Base-by-base conservation (phyloP, 1,284 basidiomycete species). In the Austropuccinia psidii region DNA sequence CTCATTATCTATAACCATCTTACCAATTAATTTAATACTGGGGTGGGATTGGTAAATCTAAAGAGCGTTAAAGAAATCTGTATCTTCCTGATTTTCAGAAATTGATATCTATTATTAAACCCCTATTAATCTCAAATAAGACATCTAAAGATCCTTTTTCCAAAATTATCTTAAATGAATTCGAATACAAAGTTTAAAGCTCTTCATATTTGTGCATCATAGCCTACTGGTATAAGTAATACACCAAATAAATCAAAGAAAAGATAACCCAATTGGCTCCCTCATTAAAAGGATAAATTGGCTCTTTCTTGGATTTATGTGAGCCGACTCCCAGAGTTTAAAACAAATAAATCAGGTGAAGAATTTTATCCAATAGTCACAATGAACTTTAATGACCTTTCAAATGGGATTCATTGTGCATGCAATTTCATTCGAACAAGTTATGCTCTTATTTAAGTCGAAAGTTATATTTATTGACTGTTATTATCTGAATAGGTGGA, bases 301-400 rank as follows among this genome's bases (percentile, higher is more conserved):
- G 50, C 49, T 35, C 37, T 54, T 27, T 52, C 65, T n/a, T 67
- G 65, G 50, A 31, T 67, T 29, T 17, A 41, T 39, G 27, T 67
- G 31, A 67, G 65, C 29, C 27, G 55, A 29, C 50, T 39, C 33
- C 49, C 65, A 5, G 33, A 52, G 21, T 39, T 19, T 50, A 50
- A 33, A 24, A 29, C 65, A n/a, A 54, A 67, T 54, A 47, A 67
- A 54, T 54, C 2, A 21, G 65, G n/a, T 19, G 35, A 55, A 24
- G 41, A 15, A 33, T 67, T 54, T 21, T 67, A 54, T n/a, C 35
- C 37, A n/a, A 33, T 39, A 41, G 19, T 67, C 21, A 37, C 8
- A 24, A n/a, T 9, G 13, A 21, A 58, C 19, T 58, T 58, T 37
- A 58, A 58, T 21, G 17, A 15, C 8, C n/a, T 31, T n/a, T 31